These are phyloP conservation scores for Aspergillus neotritici DNA, from an alignment of 2,329 filamentous ascomycete genomes.

Conservation along the genomic window DNA sequence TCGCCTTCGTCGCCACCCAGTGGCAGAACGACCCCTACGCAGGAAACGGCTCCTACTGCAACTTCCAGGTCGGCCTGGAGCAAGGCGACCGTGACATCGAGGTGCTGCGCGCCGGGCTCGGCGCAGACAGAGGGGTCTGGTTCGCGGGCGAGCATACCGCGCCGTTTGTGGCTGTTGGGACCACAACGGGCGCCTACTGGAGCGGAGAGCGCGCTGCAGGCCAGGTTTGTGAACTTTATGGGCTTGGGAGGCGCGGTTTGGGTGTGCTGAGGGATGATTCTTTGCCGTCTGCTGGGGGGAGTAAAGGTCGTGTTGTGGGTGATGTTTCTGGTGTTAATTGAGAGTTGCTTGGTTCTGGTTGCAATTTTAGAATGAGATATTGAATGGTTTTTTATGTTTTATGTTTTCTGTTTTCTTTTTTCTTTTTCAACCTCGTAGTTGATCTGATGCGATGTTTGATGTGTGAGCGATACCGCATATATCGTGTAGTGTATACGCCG, in stretches of 20 bases:
- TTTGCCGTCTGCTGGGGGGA: slow-evolving; percentile 23
- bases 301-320: neutral
- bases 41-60: slow-evolving; percentile 75
- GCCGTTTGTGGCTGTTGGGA: slow-evolving; percentile 82
- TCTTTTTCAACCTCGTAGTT: too few relatives aligned
- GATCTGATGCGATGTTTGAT: too few relatives aligned
- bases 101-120: slow-evolving; percentile 47
- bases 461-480: too few relatives aligned
- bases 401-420: too few relatives aligned
- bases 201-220: slow-evolving; percentile 73
- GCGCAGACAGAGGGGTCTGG: slow-evolving; percentile 63
- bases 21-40: slow-evolving; percentile 77
- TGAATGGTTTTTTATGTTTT: too few relatives aligned
- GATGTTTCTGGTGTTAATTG: too few relatives aligned
- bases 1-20: slow-evolving; percentile 60
- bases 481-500: too few relatives aligned
- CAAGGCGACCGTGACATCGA: slow-evolving; percentile 68
- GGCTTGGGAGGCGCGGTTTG: slow-evolving; percentile 21
- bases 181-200: slow-evolving; percentile 87
- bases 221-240: slow-evolving; percentile 39
- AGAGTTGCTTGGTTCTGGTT: neutral
- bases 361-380: neutral
- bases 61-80: slow-evolving; percentile 72
- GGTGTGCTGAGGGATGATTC: slow-evolving; percentile 26
- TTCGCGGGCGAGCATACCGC: slow-evolving; percentile 86